Evolutionary conservation across 73 alveolate species (phyloP).

Genomic region (Paramecium tetraurelia): DNA sequence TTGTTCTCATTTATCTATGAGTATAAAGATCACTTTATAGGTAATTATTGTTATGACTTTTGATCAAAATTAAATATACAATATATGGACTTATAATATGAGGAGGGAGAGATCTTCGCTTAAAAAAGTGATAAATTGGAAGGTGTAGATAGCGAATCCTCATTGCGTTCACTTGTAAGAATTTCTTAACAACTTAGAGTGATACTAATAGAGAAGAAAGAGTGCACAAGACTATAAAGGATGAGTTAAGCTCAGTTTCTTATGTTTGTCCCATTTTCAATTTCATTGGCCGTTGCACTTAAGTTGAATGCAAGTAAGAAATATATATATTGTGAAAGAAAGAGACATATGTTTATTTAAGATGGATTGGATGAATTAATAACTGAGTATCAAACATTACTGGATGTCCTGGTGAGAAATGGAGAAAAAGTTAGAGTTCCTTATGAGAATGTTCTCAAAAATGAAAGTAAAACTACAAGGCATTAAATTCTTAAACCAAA

Average conservation of each 20-base stretch:
- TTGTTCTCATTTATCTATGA: neutral
- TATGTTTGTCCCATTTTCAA: neutral
- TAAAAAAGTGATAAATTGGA: neutral
- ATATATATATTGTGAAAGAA: neutral
- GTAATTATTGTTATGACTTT: neutral
- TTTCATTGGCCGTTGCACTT: neutral
- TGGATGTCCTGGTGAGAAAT: neutral
- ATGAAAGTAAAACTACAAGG: neutral
- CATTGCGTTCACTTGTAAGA: slow-evolving; percentile 3
- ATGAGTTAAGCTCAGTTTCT: neutral
- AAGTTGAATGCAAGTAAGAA: neutral
- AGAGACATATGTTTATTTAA: neutral
- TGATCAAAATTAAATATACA: slow-evolving; percentile 10
- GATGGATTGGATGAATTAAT: neutral
- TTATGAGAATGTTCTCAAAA: neutral
- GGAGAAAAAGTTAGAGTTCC: slow-evolving; percentile 10
- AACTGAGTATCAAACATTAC: neutral
- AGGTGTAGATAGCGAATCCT: slow-evolving; percentile 4
- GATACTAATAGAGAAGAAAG: neutral
- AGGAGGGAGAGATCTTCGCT: slow-evolving; percentile 4
- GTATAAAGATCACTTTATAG: neutral
- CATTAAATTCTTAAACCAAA: neutral
- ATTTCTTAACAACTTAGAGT: neutral
- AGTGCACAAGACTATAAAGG: neutral
- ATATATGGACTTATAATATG: neutral